Evolutionary conservation across 352 stramenopile genomes (phyloP).

Genomic region (Saprolegnia diclina): DNA sequence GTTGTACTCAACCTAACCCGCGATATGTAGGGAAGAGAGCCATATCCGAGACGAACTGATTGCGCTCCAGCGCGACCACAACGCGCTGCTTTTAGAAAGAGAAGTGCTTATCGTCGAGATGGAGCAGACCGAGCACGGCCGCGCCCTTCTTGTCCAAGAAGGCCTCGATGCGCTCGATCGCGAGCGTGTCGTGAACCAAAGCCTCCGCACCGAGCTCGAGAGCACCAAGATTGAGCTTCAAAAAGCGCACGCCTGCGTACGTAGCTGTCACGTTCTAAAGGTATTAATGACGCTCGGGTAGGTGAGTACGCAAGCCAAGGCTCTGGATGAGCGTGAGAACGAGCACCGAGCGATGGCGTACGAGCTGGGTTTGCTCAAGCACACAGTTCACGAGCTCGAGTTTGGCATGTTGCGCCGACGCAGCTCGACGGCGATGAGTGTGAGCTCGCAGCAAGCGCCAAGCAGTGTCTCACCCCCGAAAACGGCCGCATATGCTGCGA

Average conservation of each 20-base stretch:
- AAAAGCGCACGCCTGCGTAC: not conserved
- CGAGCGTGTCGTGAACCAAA: not conserved
- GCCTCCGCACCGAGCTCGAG: not conserved
- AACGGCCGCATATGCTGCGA: not conserved
- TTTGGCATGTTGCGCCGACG: not conserved
- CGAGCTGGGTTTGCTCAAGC: conserved; percentile 3
- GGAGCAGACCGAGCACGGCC: conserved; percentile 13
- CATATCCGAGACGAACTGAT: conserved; percentile 1
- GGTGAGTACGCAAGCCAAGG: not conserved
- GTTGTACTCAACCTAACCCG: not conserved
- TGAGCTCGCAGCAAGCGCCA: not conserved
- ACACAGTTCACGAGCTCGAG: not conserved
- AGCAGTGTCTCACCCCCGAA: not conserved
- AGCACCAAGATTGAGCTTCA: not conserved
- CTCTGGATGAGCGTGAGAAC: conserved; percentile 5
- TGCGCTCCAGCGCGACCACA: not conserved
- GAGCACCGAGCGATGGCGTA: not conserved
- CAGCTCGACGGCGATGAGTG: not conserved
- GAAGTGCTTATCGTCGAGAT: conserved; percentile 9
- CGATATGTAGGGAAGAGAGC: conserved; percentile 5
- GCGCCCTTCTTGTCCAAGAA: conserved; percentile 11
- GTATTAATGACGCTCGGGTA: not conserved
- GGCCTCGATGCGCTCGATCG: conserved; percentile 1
- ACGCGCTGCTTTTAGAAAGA: not conserved
- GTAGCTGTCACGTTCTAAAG: not conserved